Percentiles rank a stretch among this genome's conserved stretches.
These are phyloP conservation scores for Annulohypoxylon nitens DNA, from an alignment of 495 filamentous ascomycete genomes.

Conservation along the genomic window DNA sequence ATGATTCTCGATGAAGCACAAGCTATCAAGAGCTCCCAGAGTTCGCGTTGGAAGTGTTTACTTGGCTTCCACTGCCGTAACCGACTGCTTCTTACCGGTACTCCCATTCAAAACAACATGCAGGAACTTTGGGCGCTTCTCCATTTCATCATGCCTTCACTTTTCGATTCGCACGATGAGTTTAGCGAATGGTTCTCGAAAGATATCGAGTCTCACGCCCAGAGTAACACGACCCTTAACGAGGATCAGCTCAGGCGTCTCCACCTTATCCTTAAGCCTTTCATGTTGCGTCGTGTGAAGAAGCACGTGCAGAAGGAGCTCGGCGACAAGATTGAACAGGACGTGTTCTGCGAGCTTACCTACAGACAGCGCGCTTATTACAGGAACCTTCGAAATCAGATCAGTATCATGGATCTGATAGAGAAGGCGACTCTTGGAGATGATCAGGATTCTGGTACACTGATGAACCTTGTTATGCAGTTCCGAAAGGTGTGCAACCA, in stretches of 20 bases:
- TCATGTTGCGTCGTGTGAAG: slow-evolving; percentile 99
- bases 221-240: slow-evolving; percentile 98
- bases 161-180: slow-evolving; percentile 98
- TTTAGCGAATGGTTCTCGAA: slow-evolving; percentile 99
- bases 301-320: slow-evolving; percentile 99
- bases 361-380: slow-evolving; percentile 98
- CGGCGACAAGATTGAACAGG: slow-evolving; percentile 97
- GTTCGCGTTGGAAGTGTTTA: slow-evolving; percentile 95
- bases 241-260: slow-evolving; percentile 96
- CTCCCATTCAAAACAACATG: slow-evolving; percentile 99
- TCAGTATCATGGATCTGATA: slow-evolving; percentile 98
- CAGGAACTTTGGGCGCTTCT: slow-evolving; percentile 97
- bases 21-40: slow-evolving; percentile 97
- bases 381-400: slow-evolving; percentile 89
- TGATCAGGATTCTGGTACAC: slow-evolving; percentile 90
- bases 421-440: slow-evolving; percentile 96
- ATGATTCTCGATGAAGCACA: slow-evolving; percentile 99
- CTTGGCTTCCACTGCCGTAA: slow-evolving; percentile 96
- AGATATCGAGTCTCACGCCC: slow-evolving; percentile 97
- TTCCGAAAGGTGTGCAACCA: slow-evolving; percentile 99
- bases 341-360: slow-evolving; percentile 96
- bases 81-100: slow-evolving; percentile 93
- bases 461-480: slow-evolving; percentile 99
- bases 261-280: slow-evolving; percentile 99
- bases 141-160: slow-evolving; percentile 98